Percentiles rank a stretch among this genome's conserved stretches.
Evolutionary conservation across 208 protist species (phyloP).

Genomic region (Kentomonas sorsogonicus): DNA sequence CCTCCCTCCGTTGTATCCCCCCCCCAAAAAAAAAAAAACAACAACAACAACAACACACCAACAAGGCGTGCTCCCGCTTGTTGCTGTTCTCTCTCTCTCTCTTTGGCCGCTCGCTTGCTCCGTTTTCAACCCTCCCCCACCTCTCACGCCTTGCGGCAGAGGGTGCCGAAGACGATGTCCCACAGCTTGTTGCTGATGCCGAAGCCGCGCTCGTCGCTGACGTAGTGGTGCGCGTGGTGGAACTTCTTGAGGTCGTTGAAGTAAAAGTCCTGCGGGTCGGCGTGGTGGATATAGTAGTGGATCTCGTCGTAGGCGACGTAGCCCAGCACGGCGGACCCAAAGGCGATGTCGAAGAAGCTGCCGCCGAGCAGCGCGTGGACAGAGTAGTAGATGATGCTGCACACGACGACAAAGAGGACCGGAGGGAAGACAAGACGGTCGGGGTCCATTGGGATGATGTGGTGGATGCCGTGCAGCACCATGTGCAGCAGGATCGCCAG

Average conservation of each 20-base stretch:
- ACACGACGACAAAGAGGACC: constrained; percentile 27
- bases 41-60: no score
- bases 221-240: constrained; percentile 55
- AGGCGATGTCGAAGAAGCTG: constrained; percentile 35
- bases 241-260: constrained; percentile 49
- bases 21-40: not conserved
- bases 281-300: constrained; percentile 42
- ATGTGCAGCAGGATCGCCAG: constrained; percentile 36
- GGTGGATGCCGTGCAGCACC: constrained; percentile 43
- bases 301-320: constrained; percentile 45
- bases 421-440: constrained; percentile 49
- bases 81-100: constrained; percentile 8
- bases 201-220: constrained; percentile 33
- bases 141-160: constrained; percentile 32
- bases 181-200: constrained; percentile 45
- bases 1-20: no score
- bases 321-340: constrained; percentile 28
- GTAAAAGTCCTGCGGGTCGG: constrained; percentile 30
- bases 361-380: constrained; percentile 22
- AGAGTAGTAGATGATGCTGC: constrained; percentile 30
- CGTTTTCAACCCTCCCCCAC: constrained; percentile 13
- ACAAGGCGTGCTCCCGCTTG: no score
- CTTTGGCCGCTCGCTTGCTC: not conserved
- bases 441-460: constrained; percentile 57
- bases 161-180: constrained; percentile 36